Percentiles rank a stretch among this genome's conserved stretches.
These are phyloP conservation scores for Papilionanthe hybrid DNA, from an alignment of 116 monocot species.

Conservation along the genomic window DNA sequence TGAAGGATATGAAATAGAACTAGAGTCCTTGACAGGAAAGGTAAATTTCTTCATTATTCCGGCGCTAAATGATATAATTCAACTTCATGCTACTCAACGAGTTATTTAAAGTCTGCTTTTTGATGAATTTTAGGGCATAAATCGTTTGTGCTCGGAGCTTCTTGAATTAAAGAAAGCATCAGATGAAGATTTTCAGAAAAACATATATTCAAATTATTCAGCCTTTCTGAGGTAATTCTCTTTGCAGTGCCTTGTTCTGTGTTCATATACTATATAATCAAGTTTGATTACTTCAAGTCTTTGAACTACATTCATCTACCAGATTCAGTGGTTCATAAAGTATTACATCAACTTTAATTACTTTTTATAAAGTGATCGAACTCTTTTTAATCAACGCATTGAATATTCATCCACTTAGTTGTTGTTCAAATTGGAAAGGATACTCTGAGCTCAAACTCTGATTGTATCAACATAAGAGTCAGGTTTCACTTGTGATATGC, in stretches of 20 bases:
- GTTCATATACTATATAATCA: neutral
- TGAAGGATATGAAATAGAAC: conserved; percentile 19
- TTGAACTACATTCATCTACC: neutral
- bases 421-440: neutral
- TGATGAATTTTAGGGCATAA: conserved; percentile 28
- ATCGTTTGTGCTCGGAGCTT: conserved; percentile 42
- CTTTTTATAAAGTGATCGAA: neutral
- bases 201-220: conserved; percentile 24
- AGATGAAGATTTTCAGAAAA: conserved; percentile 38
- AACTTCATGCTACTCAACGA: neutral
- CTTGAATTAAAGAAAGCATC: conserved; percentile 44
- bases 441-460: neutral
- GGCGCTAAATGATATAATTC: neutral
- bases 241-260: neutral
- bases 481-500: no score
- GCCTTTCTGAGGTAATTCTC: conserved; percentile 34
- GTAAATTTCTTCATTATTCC: conserved; percentile 1
- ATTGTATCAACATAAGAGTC: neutral
- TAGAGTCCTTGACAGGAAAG: conserved; percentile 41
- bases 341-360: neutral
- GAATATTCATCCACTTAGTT: neutral
- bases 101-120: neutral
- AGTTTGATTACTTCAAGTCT: neutral
- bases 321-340: neutral
- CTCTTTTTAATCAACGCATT: neutral